Evolutionary conservation across 495 filamentous ascomycete genomes (phyloP).

Genomic region (Trichocladium uniseriatum): DNA sequence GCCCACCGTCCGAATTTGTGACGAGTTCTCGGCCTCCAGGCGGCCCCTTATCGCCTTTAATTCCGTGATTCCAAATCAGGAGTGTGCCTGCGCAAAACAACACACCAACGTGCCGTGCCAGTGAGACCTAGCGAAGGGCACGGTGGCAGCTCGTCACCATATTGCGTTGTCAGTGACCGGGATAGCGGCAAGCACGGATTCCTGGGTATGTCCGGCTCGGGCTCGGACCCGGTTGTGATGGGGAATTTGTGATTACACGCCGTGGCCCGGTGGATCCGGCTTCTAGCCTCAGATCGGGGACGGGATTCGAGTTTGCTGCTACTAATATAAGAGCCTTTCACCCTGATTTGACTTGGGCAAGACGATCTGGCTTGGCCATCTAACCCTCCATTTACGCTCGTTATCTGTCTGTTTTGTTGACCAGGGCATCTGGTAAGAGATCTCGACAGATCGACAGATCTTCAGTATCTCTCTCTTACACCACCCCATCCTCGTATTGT

Average conservation of each 20-base stretch:
- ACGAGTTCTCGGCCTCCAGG: too few relatives aligned
- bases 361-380: not conserved
- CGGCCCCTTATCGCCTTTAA: too few relatives aligned
- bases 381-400: not conserved
- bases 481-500: too few relatives aligned
- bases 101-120: too few relatives aligned
- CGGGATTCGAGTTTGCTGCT: slow-evolving; percentile 6
- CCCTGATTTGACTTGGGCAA: not conserved
- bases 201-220: not conserved
- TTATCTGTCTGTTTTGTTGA: not conserved
- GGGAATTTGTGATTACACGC: not conserved
- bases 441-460: too few relatives aligned
- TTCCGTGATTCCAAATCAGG: too few relatives aligned
- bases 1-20: too few relatives aligned
- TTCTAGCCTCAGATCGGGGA: not conserved
- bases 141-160: too few relatives aligned
- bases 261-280: not conserved
- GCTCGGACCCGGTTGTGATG: not conserved
- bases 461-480: too few relatives aligned
- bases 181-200: not conserved
- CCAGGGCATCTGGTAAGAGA: too few relatives aligned
- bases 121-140: too few relatives aligned
- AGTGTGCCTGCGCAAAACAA: too few relatives aligned
- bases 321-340: not conserved
- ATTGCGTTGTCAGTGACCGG: not conserved